Evolutionary conservation across 345 rosid species (phyloP).

Genomic region (Melaleuca alternifolia): DNA sequence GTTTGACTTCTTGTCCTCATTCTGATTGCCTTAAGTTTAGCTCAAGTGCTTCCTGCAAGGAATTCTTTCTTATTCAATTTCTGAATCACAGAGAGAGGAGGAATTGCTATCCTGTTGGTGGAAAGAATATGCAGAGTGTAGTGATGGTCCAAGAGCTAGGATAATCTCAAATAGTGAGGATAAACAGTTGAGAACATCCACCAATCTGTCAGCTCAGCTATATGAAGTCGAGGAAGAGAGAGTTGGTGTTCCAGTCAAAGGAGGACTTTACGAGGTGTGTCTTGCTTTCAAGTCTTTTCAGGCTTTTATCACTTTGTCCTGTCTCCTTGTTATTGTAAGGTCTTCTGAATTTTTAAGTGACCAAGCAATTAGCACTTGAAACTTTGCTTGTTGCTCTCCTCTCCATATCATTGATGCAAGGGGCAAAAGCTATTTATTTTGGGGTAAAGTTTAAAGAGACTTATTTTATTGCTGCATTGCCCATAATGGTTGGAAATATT

Average conservation of each 20-base stretch:
- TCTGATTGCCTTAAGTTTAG: background rate
- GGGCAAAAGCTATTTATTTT: background rate
- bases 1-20: background rate
- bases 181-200: constrained; percentile 11
- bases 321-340: background rate
- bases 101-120: constrained; percentile 94
- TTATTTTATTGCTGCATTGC: background rate
- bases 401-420: background rate
- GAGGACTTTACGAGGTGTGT: constrained; percentile 87
- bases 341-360: background rate
- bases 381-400: background rate
- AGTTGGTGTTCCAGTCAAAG: constrained; percentile 98
- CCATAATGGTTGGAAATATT: background rate
- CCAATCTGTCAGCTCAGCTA: constrained; percentile 26
- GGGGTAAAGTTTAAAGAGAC: background rate
- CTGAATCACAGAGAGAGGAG: constrained; percentile 62
- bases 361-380: background rate
- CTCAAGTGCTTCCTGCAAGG: background rate
- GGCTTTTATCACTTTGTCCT: background rate
- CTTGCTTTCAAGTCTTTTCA: background rate
- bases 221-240: constrained; percentile 80
- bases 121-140: constrained; percentile 98
- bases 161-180: constrained; percentile 20
- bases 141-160: constrained; percentile 66
- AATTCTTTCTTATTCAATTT: background rate